phyloP scores from a whole-genome alignment of 106 monocot species.

The Acanthochlamys bracteata region DNA sequence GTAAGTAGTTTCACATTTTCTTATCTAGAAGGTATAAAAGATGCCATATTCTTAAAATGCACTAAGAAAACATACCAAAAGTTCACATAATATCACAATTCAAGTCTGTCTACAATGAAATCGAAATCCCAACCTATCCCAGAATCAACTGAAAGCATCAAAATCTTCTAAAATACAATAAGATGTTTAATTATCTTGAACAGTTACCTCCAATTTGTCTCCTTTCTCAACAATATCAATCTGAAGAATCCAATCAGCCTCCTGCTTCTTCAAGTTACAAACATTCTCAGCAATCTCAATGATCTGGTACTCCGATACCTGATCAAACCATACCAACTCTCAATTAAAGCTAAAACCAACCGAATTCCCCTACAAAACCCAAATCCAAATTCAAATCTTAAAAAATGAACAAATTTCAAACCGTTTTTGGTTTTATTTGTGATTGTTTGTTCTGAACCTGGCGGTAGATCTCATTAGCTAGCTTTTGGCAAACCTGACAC shows the following conservation, averaged over 20 bases:
- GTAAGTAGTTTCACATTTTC: too few relatives aligned
- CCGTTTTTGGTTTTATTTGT: conserved; percentile 65
- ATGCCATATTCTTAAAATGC: too few relatives aligned
- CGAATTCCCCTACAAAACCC: background rate
- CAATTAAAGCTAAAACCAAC: conserved; percentile 5
- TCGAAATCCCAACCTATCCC: background rate
- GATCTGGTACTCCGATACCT: conserved; percentile 90
- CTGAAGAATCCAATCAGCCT: conserved; percentile 95
- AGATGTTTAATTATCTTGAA: background rate
- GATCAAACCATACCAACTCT: background rate
- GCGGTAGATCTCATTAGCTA: conserved; percentile 67
- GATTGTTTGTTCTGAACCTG: conserved; percentile 60
- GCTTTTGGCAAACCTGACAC: conserved; percentile 89
- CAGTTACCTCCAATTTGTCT: conserved; percentile 66
- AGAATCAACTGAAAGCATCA: background rate
- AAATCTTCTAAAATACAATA: background rate
- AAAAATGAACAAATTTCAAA: background rate
- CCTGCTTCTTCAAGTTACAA: conserved; percentile 93
- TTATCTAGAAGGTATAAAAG: too few relatives aligned
- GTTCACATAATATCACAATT: too few relatives aligned
- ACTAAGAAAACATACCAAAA: too few relatives aligned
- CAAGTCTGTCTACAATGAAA: too few relatives aligned
- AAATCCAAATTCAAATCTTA: background rate
- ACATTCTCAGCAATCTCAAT: conserved; percentile 96
- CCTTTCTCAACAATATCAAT: conserved; percentile 96